Evolutionary conservation across 495 filamentous ascomycete genomes (phyloP).

Genomic region (Bryoglossum gracile): DNA sequence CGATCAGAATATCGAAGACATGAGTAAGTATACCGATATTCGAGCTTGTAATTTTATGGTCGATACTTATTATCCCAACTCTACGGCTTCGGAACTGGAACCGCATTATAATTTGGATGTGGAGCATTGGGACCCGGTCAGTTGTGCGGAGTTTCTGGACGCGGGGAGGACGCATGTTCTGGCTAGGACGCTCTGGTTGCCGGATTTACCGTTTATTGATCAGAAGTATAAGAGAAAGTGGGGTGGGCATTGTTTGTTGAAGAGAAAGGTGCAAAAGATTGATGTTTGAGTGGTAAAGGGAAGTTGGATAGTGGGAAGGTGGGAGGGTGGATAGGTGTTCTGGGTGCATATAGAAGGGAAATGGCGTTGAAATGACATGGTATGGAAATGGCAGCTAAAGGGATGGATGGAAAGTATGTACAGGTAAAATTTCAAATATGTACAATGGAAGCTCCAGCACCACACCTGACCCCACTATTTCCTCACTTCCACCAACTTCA

Average conservation of each 20-base stretch:
- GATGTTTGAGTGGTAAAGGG: too few relatives aligned
- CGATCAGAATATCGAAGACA: slow-evolving; percentile 82
- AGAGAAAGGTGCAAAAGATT: slow-evolving; percentile 39
- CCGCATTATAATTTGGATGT: slow-evolving; percentile 66
- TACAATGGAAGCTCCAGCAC: neutral
- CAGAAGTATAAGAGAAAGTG: slow-evolving; percentile 62
- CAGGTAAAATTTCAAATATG: too few relatives aligned
- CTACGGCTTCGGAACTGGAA: slow-evolving; percentile 49
- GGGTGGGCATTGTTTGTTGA: slow-evolving; percentile 77
- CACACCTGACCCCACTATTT: neutral
- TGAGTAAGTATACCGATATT: slow-evolving; percentile 76
- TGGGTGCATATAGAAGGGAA: too few relatives aligned
- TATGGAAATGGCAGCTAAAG: too few relatives aligned
- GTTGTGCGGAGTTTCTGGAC: slow-evolving; percentile 76
- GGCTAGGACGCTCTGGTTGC: slow-evolving; percentile 79
- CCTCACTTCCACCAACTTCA: neutral
- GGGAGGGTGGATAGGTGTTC: too few relatives aligned
- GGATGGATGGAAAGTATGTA: too few relatives aligned
- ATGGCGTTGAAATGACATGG: too few relatives aligned
- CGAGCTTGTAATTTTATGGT: slow-evolving; percentile 74
- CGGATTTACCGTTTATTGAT: slow-evolving; percentile 62
- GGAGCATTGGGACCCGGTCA: slow-evolving; percentile 63
- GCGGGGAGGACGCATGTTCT: slow-evolving; percentile 61
- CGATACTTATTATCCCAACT: slow-evolving; percentile 71
- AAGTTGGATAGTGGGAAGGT: neutral